phyloP scores from a whole-genome alignment of 2,329 filamentous ascomycete species.

The Stachybotrys elegans region DNA sequence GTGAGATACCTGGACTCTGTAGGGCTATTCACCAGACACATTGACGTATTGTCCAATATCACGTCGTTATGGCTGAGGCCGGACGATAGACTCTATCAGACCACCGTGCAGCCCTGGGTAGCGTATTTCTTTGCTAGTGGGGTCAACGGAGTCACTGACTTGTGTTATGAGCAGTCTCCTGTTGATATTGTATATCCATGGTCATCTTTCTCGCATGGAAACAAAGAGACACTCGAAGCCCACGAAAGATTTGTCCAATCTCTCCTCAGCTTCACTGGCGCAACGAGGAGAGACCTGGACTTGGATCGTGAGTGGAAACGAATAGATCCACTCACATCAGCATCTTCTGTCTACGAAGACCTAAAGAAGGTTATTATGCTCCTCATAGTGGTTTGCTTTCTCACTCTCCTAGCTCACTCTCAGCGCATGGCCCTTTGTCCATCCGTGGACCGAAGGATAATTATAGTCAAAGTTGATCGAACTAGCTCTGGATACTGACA shows the following conservation, averaged over 20 bases:
- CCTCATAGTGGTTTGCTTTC: no score
- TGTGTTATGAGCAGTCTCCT: background rate
- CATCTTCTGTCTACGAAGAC: background rate
- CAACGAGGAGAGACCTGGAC: background rate
- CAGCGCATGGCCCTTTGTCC: no score
- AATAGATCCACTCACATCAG: background rate
- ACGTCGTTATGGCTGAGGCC: background rate
- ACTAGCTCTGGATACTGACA: background rate
- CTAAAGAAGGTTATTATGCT: background rate
- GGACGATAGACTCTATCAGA: background rate
- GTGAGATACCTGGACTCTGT: background rate
- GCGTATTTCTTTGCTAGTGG: background rate
- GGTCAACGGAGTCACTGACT: background rate
- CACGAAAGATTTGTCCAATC: background rate
- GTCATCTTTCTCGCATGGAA: background rate
- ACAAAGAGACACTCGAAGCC: background rate
- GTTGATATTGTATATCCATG: background rate
- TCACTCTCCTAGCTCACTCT: no score
- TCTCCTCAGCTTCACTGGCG: background rate
- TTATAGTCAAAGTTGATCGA: no score
- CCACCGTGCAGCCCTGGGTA: background rate
- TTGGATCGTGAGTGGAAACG: background rate
- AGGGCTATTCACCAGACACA: background rate
- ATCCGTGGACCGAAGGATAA: no score
- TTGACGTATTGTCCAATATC: background rate